Percentiles rank a stretch among this genome's conserved stretches.
Evolutionary conservation across 2,329 filamentous ascomycete species (phyloP).

Genomic region (Ophiosphaerella korrae): DNA sequence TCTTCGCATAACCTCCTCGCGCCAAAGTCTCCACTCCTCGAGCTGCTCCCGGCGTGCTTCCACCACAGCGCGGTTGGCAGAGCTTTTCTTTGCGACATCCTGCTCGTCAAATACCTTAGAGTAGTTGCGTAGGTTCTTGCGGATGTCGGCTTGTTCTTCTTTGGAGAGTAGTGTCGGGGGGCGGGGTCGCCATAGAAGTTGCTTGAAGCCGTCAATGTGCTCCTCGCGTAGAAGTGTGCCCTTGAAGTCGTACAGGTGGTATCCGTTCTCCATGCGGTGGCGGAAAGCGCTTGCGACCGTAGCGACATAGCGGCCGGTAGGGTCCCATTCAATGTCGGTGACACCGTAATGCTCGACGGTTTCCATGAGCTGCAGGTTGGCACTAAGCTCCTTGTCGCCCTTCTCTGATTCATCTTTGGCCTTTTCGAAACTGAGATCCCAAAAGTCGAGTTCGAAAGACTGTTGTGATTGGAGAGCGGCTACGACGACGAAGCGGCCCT

Average conservation of each 20-base stretch:
- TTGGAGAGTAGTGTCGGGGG: conserved; percentile 89
- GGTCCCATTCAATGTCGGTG: conserved; percentile 98
- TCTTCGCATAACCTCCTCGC: conserved; percentile 72
- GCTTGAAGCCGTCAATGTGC: conserved; percentile 95
- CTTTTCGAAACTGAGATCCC: conserved; percentile 90
- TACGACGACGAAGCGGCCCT: conserved; percentile 91
- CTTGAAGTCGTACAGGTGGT: conserved; percentile 97
- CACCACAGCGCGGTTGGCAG: conserved; percentile 91
- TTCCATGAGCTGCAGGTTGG: conserved; percentile 94
- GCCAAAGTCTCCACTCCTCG: conserved; percentile 88
- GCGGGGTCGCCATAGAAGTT: conserved; percentile 91
- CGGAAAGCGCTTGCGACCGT: conserved; percentile 96
- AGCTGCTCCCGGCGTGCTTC: conserved; percentile 82
- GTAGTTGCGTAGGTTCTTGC: conserved; percentile 98
- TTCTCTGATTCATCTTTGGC: conserved; percentile 82
- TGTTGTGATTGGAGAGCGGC: conserved; percentile 92
- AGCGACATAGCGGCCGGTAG: conserved; percentile 90
- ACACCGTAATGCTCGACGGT: conserved; percentile 95
- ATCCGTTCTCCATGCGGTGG: conserved; percentile 98
- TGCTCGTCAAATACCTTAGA: conserved; percentile 93
- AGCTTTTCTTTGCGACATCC: conserved; percentile 89
- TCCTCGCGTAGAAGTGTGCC: conserved; percentile 89
- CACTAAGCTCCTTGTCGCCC: conserved; percentile 89
- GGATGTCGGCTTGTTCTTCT: conserved; percentile 96
- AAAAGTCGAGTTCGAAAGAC: conserved; percentile 96